Evolutionary conservation across 2,329 filamentous ascomycete genomes (phyloP), one percentile per base, ranked within the genome.

Genomic region (Aspergillus arachidicola): DNA sequence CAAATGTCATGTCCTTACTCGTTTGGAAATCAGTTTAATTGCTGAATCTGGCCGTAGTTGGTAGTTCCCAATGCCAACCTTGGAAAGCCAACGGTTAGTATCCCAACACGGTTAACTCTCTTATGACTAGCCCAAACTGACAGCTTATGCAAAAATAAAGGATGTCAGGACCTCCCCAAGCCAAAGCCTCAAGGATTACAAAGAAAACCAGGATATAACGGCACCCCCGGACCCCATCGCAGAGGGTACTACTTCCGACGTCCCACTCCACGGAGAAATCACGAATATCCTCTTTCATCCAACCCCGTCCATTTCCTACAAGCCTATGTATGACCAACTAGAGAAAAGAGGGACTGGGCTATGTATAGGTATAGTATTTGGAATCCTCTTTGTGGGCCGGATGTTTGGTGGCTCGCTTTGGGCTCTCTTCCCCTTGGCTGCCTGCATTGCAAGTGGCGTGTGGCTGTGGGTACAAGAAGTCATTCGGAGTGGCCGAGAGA

Each of bases 201-300:
- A 91, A 67, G 75, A 90, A 62, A 91, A 89, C 11, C 94, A 97
- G 79, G 94, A 98, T 78, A 84, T 96, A 62, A 96, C 93, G 0
- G 92, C 94, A 0, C 94, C 94, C 2, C 94, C 94, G 1, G 94
- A 96, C 68, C 94, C 94, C 0, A 83, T 97, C 23, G 89, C 89
- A 19, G 85, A 89, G 62, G 92, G 93, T 28, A 88, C 90, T 38
- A 98, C 94, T 0, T 94, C 92, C 30, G 95, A 98, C 78, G 93
- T 98, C 1, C 95, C 95, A 3, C 96, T 98, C 63, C 91, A 94
- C 73, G 94, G 94, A 72, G 94, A 98, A 75, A 97, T 95, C 85
- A 98, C 95, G 4, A 97, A 97, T 66, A 89, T 98, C 21, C 85
- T 97, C 34, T 98, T 98, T 78, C 94, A 97, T 77, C 94, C 95